Evolutionary conservation across 2,329 filamentous ascomycete genomes (phyloP), one percentile per base, ranked within the genome.

Genomic region (Sporothrix protearum): DNA sequence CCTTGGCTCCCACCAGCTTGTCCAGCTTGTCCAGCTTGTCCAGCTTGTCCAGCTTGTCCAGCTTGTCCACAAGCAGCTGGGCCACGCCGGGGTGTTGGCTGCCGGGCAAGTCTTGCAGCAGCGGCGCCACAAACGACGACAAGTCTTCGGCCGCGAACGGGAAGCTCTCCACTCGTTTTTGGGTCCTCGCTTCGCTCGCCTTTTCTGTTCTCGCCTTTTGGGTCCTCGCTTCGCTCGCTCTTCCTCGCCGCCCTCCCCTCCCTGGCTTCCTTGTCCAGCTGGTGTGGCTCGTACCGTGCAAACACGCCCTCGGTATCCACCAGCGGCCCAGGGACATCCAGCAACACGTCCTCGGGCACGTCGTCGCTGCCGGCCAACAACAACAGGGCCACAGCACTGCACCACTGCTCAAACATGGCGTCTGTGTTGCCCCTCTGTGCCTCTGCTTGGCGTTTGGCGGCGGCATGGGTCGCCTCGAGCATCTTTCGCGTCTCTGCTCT

Each of bases 391-490:
- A 14, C 9, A 1, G 61, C 61, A 8, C 39, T 49, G 25, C 61
- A 66, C 61, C 61, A 66, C 39, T 66, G 61, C 42, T 66, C 61
- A n/a, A 66, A 66, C 12, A 10, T 12, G 16, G 61, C 61, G 12
- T 64, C 59, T 4, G n/a, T 10, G n/a, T 64, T 39, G 39, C 14
- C 42, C 5, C 9, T 42, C 39, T 42, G 9, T 8, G 39, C 30
- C 4, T 30, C 36, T 12, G 4, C 12, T 6, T 42, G 14, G n/a
- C 22, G n/a, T 39, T 2, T 45, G 39, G 39, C 61, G 5, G 61
- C 39, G 0, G 39, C 61, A 19, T 66, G 39, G 3, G n/a, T 7
- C 4, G 19, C 39, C 5, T 66, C 36, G 5, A 66, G 39, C 0
- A 64, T n/a, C 4, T 19, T 5, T 16, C 19, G 36, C 1, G 10